phyloP scores from a whole-genome alignment of 2,329 filamentous ascomycete species.

The Gliomastix tumulicola region DNA sequence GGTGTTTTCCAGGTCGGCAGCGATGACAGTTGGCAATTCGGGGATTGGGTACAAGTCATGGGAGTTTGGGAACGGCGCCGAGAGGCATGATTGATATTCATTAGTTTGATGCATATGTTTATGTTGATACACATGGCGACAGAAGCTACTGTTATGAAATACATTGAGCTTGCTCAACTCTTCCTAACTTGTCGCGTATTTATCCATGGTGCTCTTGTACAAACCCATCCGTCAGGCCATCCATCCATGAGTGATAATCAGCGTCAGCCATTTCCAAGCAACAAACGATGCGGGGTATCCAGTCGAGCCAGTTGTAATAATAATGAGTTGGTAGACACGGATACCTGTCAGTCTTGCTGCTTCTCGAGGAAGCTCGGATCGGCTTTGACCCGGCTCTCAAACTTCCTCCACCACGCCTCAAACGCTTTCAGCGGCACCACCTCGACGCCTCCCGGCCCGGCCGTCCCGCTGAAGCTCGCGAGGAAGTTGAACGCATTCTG shows the following conservation, averaged over 20 bases:
- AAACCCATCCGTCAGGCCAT: too few species aligned
- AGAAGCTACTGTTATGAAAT: neutral
- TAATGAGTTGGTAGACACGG: too few species aligned
- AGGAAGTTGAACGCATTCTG: conserved; percentile 97
- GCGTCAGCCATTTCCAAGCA: too few species aligned
- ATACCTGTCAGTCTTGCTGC: conserved; percentile 20
- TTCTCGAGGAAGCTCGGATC: conserved; percentile 88
- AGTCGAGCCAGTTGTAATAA: too few species aligned
- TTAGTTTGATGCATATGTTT: conserved; percentile 1
- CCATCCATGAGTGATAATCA: too few species aligned
- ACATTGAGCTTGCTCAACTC: neutral
- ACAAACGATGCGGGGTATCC: too few species aligned
- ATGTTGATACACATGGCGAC: neutral
- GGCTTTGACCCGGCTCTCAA: conserved; percentile 76
- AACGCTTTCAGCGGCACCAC: conserved; percentile 93
- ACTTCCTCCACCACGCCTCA: conserved; percentile 97
- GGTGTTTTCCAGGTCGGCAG: too few species aligned
- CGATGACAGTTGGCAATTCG: too few species aligned
- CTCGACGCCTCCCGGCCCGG: conserved; percentile 60
- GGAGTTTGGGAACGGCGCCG: too few species aligned
- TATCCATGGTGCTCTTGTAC: too few species aligned
- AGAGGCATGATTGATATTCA: neutral
- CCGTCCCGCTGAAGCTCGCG: conserved; percentile 70
- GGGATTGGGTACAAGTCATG: too few species aligned
- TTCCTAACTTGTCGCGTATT: too few species aligned